Base-by-base conservation (phyloP, 768 basidiomycete species). In the Auricularia cornea region DNA sequence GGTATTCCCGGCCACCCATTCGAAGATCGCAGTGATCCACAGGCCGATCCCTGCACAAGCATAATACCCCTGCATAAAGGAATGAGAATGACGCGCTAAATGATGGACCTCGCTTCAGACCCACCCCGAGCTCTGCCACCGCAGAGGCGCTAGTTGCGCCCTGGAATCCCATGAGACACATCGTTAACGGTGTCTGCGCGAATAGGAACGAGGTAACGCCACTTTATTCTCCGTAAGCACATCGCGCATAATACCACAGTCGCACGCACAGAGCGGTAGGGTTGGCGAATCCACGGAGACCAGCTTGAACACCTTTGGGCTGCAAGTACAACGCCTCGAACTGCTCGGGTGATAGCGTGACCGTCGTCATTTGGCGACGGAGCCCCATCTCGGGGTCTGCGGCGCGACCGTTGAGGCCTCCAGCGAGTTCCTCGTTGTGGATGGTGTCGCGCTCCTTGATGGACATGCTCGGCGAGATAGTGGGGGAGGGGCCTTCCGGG, bases 251-350 rank as follows among this genome's bases (percentile, higher is more conserved):
- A 23, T 18, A 48, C 23, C 44, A 8, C 6, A 18, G 18, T 40
- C 6, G 28, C 28, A 31, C 63, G 30, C 32, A 66, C 65, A 66
- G 40, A 33, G 65, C 59, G 29, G 65, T 60, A 30, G 65, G 63
- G 61, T 66, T 66, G 16, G 57, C 65, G 26, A 66, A 41, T 28
- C 60, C 32, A 20, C 63, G 23, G 16, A 35, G 32, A 35, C 41
- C 38, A n/a, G 59, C 60, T 10, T 23, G 59, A 6, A 61, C 32
- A 31, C 44, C 60, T 28, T 56, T 60, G 26, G 65, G 65, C 63
- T 66, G 65, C 23, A 66, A 59, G 44, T 66, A 66, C 32, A 66
- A 60, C 51, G 59, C 52, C 51, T 66, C 65, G 52, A 66, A 66
- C 40, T 66, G 65, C 51, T 64, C 59, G 48, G 59, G 59, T 20